phyloP scores from a whole-genome alignment of 164 flowering plant genomes.

The Akebia trifoliata region DNA sequence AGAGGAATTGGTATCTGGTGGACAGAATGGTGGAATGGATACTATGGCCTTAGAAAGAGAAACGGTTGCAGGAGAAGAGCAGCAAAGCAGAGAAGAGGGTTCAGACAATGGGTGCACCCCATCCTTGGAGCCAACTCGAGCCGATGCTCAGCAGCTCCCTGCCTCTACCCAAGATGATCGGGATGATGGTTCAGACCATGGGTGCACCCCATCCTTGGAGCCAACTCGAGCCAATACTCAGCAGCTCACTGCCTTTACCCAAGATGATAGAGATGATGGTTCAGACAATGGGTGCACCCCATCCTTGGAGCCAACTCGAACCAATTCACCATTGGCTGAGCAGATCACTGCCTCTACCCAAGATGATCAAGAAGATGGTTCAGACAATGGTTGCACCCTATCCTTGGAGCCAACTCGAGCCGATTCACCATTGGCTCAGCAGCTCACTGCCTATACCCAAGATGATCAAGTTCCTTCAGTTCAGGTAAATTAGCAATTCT shows the following conservation, averaged over 20 bases:
- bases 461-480: slow-evolving; percentile 14
- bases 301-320: slow-evolving; percentile 7
- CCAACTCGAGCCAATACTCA: no score
- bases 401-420: slow-evolving; percentile 6
- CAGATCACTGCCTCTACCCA: no score
- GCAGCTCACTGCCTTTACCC: no score
- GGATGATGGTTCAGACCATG: background rate
- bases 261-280: background rate
- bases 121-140: slow-evolving; percentile 7
- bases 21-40: slow-evolving; percentile 14
- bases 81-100: slow-evolving; percentile 10
- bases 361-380: background rate
- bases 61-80: slow-evolving; percentile 4
- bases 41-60: slow-evolving; percentile 5
- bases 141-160: no score
- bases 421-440: slow-evolving; percentile 3
- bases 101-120: background rate
- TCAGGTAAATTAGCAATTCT: slow-evolving; percentile 23
- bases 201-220: slow-evolving; percentile 6
- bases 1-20: no score
- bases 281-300: background rate
- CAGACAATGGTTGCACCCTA: slow-evolving; percentile 1
- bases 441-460: background rate
- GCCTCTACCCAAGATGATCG: no score
- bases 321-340: no score